Conservation (phyloP, 192 early-diverging fungal species). For the Entophlyctis luteolus region DNA sequence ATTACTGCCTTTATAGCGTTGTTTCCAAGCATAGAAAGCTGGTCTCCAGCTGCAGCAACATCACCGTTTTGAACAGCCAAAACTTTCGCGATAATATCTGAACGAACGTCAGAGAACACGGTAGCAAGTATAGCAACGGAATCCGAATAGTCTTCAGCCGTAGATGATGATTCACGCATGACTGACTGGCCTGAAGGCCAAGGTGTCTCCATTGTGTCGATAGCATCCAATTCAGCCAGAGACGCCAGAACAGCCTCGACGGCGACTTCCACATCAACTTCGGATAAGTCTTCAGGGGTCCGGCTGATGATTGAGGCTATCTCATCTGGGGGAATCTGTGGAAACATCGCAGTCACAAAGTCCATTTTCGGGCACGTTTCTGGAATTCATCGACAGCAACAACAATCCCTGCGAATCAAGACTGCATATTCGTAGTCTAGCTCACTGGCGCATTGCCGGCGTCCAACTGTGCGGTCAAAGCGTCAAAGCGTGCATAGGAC, state of each 20-base stretch:
- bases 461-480: too few relatives aligned
- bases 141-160: not conserved
- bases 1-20: not conserved
- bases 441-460: too few relatives aligned
- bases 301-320: not conserved
- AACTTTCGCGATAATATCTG: not conserved
- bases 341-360: not conserved
- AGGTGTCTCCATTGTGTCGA: not conserved
- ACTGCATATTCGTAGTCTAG: too few relatives aligned
- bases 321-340: not conserved
- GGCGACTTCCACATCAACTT: not conserved
- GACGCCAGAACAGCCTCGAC: slow-evolving; percentile 8
- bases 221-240: not conserved
- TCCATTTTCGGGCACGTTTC: not conserved
- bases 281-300: not conserved
- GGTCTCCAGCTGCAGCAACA: not conserved
- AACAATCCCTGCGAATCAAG: too few relatives aligned
- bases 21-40: not conserved
- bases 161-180: not conserved
- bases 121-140: not conserved
- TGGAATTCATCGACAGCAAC: too few relatives aligned
- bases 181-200: not conserved
- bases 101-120: not conserved
- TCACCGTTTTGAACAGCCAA: not conserved
- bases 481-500: too few relatives aligned